These are phyloP conservation scores for Ceratocystis huliohia DNA, from an alignment of 2,329 filamentous ascomycete species.

Conservation along the genomic window DNA sequence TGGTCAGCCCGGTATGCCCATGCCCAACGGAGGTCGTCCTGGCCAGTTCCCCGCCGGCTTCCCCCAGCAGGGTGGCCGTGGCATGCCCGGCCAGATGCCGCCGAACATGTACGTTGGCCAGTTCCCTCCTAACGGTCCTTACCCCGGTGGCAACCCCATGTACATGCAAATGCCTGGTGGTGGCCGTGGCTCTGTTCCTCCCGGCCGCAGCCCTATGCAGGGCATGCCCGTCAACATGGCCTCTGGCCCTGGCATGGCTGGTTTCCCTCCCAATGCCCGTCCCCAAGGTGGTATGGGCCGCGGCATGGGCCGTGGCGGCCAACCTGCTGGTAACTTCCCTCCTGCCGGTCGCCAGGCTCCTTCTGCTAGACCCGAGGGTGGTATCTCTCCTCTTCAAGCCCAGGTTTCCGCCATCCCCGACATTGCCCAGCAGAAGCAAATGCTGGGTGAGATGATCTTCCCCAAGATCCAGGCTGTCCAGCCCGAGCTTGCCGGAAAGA, in stretches of 20 bases:
- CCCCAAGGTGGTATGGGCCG: conserved; percentile 40
- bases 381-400: conserved; percentile 35
- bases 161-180: conserved; percentile 64
- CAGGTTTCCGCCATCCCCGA: conserved; percentile 44
- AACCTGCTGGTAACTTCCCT: conserved; percentile 31
- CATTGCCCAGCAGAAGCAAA: conserved; percentile 88
- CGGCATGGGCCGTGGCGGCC: conserved; percentile 33
- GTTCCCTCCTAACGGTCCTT: conserved; percentile 63
- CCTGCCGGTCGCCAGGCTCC: conserved; percentile 36
- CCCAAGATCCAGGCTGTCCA: conserved; percentile 95
- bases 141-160: conserved; percentile 66
- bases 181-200: conserved; percentile 50
- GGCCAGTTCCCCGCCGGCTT: conserved; percentile 74
- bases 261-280: conserved; percentile 45
- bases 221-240: conserved; percentile 56
- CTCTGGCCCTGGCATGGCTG: conserved; percentile 41
- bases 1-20: conserved; percentile 52
- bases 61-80: conserved; percentile 77
- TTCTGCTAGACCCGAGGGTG: conserved; percentile 11
- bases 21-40: conserved; percentile 67
- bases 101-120: conserved; percentile 75
- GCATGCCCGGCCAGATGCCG: conserved; percentile 73
- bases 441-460: conserved; percentile 94
- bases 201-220: conserved; percentile 60
- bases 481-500: conserved; percentile 93